Evolutionary conservation across 1,139 yeast genomes (phyloP), one percentile per base, ranked within the genome.

Genomic region (Taphrina communis): DNA sequence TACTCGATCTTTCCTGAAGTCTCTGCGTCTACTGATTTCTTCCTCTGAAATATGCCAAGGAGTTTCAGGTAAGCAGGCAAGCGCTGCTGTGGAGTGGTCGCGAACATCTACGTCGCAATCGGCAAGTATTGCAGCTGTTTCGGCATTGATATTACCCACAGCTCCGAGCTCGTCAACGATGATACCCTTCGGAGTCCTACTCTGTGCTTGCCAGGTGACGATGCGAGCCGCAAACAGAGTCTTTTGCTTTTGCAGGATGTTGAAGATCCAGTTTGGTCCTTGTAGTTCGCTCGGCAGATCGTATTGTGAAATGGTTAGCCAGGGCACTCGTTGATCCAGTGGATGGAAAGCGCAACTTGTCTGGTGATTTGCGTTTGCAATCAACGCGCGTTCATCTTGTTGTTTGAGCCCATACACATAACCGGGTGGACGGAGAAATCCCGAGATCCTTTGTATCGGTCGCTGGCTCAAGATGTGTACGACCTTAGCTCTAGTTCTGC

Each of bases 51-150:
- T 59, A 19, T 48, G 19, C 70, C 70, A 65, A 35, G 74, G 66
- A 6, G 73, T 71, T 6, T 66, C 62, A 1, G 78, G 72, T 39
- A 78, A 72, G 41, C 75, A 74, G 7, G 84, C 83, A 41, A 83
- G 75, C 4, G 85, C 86, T 6, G 79, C 76, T 9, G 78, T 80
- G 35, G 80, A 84, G 77, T 92, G 93, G 76, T 89, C 95, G 76
- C 92, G 96, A 73, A 95, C 89, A 72, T 89, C 82, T 76, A 94
- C 94, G 80, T 93, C 94, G 79, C 91, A 92, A 77, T 94, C 98
- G 76, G 98, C 86, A 73, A 94, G 82, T 70, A 94, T 89, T 0
- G 97, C 91, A 77, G 89, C 95, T 73, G 92, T 86, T 77, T 92
- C 97, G 63, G 94, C 90, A 48, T 84, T 82, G 6, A 88, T 84